These are phyloP conservation scores for Pichia heedii DNA, from an alignment of 805 yeast genomes.

Conservation along the genomic window DNA sequence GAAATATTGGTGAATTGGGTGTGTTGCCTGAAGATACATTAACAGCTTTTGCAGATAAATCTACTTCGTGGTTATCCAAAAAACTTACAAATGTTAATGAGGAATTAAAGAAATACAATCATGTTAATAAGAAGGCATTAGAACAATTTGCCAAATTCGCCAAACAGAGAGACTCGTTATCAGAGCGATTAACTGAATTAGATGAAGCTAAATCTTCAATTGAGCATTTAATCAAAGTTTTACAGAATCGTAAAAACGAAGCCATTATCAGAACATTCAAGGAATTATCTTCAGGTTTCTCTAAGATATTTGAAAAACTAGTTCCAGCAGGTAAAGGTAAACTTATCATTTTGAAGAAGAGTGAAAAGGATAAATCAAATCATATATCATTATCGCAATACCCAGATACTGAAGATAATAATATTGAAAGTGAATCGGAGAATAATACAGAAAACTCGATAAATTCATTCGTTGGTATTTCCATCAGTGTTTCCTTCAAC, in stretches of 20 bases:
- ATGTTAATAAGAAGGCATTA: conserved; percentile 81
- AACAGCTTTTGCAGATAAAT: conserved; percentile 31
- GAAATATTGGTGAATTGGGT: conserved; percentile 75
- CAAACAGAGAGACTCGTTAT: conserved; percentile 60
- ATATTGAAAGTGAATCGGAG: conserved; percentile 14
- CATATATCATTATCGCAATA: conserved; percentile 11
- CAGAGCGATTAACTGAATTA: conserved; percentile 57
- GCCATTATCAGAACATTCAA: conserved; percentile 75
- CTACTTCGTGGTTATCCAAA: conserved; percentile 44
- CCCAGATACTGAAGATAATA: conserved; percentile 11
- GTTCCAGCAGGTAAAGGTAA: conserved; percentile 81
- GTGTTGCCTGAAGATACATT: conserved; percentile 82
- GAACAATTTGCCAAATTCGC: conserved; percentile 74
- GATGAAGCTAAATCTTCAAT: conserved; percentile 65
- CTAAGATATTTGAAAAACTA: conserved; percentile 64
- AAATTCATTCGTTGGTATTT: conserved; percentile 68
- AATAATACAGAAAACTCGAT: conserved; percentile 20
- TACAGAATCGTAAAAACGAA: conserved; percentile 70
- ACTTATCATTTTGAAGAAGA: conserved; percentile 51
- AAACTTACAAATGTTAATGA: conserved; percentile 47
- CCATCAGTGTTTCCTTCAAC: conserved; percentile 84
- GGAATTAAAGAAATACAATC: conserved; percentile 53
- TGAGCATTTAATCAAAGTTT: conserved; percentile 54
- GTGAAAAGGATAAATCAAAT: conserved; percentile 6
- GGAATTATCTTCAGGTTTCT: conserved; percentile 65